Base-by-base conservation (phyloP, 2,329 filamentous ascomycete species). In the Ophidiomyces ophidiicola region DNA sequence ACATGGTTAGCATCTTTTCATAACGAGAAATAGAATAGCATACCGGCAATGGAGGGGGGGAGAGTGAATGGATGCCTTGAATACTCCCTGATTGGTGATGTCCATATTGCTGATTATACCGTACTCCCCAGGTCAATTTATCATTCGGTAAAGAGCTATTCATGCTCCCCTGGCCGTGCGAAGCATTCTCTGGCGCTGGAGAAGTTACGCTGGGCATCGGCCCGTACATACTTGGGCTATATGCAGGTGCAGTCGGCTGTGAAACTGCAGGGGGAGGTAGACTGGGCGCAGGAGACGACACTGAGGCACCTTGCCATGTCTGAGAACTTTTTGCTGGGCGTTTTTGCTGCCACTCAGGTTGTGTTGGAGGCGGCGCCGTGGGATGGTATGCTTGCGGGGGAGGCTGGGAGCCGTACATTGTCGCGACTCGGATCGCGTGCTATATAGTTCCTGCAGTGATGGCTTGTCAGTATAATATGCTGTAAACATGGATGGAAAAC, bases 91-190 rank as follows among this genome's bases (percentile, higher is more conserved):
- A 36, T 25, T 44, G 44, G 20, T 46, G 46, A 19, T 44, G 36
- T 18, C 28, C 19, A 17, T 41, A 33, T 12, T 44, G 40, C 12
- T 46, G 43, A 42, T 63, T 64, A 44, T 62, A 66, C 38, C 57
- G 57, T 32, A 66, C 62, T 18, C 63, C 64, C 64, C 63, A 67
- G 11, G 49, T 48, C 11, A 57, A 53, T 10, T 60, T 60, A 46
- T 64, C 57, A 5, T 39, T 43, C 33, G 43, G 37, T 3, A 30
- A 39, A 15, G 37, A 24, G 12, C 20, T 14, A 15, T n/a, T 26
- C 3, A 10, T 15, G 2, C 8, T 48, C 17, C 48, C 36, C 6
- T 44, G 42, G 4, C 50, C 49, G 17, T 55, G 48, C 7, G 42
- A 23, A 8, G 28, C 38, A 8, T 36, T 21, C 12, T 38, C 42